Evolutionary conservation across 2,329 filamentous ascomycete genomes (phyloP), one percentile per base, ranked within the genome.

Genomic region (Calonectria honghensis): DNA sequence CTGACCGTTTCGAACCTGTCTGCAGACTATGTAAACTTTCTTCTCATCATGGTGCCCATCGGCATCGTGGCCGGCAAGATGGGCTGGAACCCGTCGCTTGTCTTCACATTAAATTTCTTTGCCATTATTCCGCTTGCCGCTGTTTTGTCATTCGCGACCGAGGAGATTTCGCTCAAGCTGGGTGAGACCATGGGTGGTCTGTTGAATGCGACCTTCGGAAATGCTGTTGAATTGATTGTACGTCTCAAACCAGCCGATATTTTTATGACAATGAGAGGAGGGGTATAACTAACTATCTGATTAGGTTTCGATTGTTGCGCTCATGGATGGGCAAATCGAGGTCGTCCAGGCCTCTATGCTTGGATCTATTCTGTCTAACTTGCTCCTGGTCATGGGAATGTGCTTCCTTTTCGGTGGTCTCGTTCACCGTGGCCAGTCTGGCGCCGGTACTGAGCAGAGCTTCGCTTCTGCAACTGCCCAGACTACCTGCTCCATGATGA

Each of bases 331-430:
- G 76, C 94, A 98, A 86, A 97, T 98, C 82, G 93, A 96, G 81
- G 96, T 98, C 78, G 96, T 98, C n/a, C 97, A 98, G 87, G 94
- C 96, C 27, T 98, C 95, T 77, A 98, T 98, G 96, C 92, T 98
- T 41, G 96, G 97, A 63, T 97, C 95, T 82, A 98, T 98, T 80
- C 89, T 98, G 50, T 98, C 96, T 78, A 98, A 98, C 85, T 93
- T 98, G 77, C 90, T 98, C 10, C 91, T 98, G 29, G 96, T 96
- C 61, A 90, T 96, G 83, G 94, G 94, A 80, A 95, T 94, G 89
- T 95, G 94, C 85, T 95, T 95, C 87, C 88, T 96, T 78, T 90
- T 94, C 70, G 94, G 94, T 70, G 94, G 94, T 39, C 86, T 95
- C 74, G 88, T 89, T 76, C 92, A 93, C 85, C 87, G 87, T 72